phyloP scores from a whole-genome alignment of 192 early-diverging fungal species.

The Entophlyctis luteolus region DNA sequence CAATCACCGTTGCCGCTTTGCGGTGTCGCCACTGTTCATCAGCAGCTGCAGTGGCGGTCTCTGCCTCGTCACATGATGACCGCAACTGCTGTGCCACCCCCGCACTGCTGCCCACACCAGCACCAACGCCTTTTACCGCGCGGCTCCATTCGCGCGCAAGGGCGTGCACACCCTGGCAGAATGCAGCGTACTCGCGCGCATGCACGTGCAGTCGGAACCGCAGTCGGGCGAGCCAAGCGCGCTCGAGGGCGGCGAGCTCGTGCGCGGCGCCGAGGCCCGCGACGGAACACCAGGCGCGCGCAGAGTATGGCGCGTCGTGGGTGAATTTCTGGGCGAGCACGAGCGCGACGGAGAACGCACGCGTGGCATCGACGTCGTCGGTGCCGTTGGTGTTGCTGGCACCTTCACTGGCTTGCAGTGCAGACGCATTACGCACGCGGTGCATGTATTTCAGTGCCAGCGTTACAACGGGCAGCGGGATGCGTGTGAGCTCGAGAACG shows the following conservation, averaged over 20 bases:
- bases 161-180: constrained; percentile 21
- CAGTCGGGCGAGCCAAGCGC: neutral
- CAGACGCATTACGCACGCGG: constrained; percentile 13
- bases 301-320: constrained; percentile 24
- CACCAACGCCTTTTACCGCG: too few species aligned
- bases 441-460: constrained; percentile 33
- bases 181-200: constrained; percentile 13
- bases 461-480: constrained; percentile 29
- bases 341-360: constrained; percentile 14
- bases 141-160: constrained; percentile 30
- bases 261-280: neutral
- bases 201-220: constrained; percentile 16
- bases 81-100: too few species aligned
- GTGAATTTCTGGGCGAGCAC: constrained; percentile 29
- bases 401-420: neutral
- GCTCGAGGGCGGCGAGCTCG: constrained; percentile 9
- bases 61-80: too few species aligned
- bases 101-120: too few species aligned
- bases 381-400: neutral
- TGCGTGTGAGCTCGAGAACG: constrained; percentile 30
- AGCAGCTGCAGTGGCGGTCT: too few species aligned
- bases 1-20: too few species aligned
- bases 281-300: constrained; percentile 18
- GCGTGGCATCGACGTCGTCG: constrained; percentile 3
- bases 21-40: too few species aligned